Conservation (phyloP, 371 early-diverging fungal genomes). For the Mortierella sp. region DNA sequence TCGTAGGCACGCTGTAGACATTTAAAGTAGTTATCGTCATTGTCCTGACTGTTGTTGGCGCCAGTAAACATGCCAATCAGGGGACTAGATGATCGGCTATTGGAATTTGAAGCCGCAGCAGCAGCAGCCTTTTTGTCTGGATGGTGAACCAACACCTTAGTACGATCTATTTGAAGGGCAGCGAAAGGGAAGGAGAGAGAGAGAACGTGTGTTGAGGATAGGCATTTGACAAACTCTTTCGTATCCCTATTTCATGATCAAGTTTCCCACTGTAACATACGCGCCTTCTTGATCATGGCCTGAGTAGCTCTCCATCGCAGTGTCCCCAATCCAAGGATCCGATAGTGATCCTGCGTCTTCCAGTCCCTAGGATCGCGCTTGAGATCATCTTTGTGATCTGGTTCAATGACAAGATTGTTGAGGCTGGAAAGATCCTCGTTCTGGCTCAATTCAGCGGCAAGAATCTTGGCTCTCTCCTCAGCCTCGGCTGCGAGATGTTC, state of each 20-base stretch:
- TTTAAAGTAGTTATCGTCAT: slow-evolving; percentile 97
- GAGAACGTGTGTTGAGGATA: too few relatives aligned
- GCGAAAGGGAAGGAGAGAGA: not conserved
- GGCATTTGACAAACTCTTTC: too few relatives aligned
- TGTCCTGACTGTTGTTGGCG: not conserved
- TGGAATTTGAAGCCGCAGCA: slow-evolving; percentile 20
- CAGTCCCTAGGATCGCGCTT: slow-evolving; percentile 82
- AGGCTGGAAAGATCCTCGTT: slow-evolving; percentile 63
- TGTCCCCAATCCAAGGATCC: slow-evolving; percentile 82
- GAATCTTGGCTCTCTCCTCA: slow-evolving; percentile 28
- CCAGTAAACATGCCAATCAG: not conserved
- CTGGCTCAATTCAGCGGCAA: slow-evolving; percentile 50
- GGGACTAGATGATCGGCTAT: not conserved
- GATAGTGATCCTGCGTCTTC: slow-evolving; percentile 92
- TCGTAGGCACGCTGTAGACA: slow-evolving; percentile 98
- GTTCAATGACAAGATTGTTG: slow-evolving; percentile 63
- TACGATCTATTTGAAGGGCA: slow-evolving; percentile 74
- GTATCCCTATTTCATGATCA: too few relatives aligned
- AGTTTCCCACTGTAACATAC: too few relatives aligned
- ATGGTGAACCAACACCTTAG: slow-evolving; percentile 88
- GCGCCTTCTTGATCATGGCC: slow-evolving; percentile 80
- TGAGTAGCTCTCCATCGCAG: slow-evolving; percentile 83
- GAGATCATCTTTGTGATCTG: slow-evolving; percentile 69
- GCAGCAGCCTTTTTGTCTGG: slow-evolving; percentile 88
- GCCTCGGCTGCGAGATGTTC: slow-evolving; percentile 29